Evolutionary conservation across 306 rosid species (phyloP), one percentile per base, ranked within the genome.

Genomic region (Morella rubra): DNA sequence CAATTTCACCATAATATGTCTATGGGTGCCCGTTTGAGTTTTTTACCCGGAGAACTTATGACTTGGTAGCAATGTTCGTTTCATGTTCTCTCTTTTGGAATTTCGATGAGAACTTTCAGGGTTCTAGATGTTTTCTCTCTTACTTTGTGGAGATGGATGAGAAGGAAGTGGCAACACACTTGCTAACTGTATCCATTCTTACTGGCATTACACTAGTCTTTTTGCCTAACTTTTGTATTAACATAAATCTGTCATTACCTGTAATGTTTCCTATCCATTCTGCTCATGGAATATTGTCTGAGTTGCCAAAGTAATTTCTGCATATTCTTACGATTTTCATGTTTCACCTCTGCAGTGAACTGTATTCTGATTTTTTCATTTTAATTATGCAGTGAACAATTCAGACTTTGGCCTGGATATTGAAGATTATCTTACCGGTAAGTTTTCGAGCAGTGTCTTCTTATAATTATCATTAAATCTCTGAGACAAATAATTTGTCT

Each of bases 391-490:
- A 92, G 98, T 92, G 87, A 81, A 86, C 76, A 81, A 81, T 76
- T 83, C 86, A 13, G 98, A 90, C 61, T 95, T 95, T 84, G 77
- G 76, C 67, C 82, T 95, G 75, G 98, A 95, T 75, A 40, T 92
- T 76, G 98, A 95, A 82, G 98, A 95, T 85, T 95, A 95, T 83
- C 91, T 95, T 60, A 44, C 87, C 71, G 97, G 97, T 92, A 74
- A 87, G 97, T 80, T 72, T 74, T 56, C 66, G 65, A 44, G 27
- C 61, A n/a, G 45, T 68, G 72, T 80, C 72, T 7, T 44, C 14
- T 68, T 18, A 67, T 44, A 37, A 18, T n/a, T 70, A 77, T 73
- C 83, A 60, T 20, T 10, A 27, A 40, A 53, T 71, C 16, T 37
- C 16, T 45, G 50, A 44, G 37, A 65, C 64, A 18, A 56, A 71